Evolutionary conservation across 495 filamentous ascomycete genomes (phyloP).

Genomic region (Neurospora tetrasperma): DNA sequence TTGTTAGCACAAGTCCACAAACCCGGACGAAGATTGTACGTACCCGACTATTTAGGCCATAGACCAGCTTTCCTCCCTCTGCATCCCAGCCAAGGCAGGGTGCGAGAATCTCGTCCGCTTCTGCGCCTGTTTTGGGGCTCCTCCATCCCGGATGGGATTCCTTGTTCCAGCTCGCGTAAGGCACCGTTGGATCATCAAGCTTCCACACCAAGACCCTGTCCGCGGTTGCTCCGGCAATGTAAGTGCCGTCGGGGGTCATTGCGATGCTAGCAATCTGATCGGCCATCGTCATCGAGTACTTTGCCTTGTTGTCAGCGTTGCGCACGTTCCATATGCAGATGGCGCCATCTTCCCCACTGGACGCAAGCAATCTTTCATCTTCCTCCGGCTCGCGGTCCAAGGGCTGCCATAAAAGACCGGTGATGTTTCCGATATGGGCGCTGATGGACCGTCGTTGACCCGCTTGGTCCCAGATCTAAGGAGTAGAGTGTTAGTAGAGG

Average conservation of each 20-base stretch:
- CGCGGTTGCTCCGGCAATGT: slow-evolving; percentile 57
- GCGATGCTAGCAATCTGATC: slow-evolving; percentile 41
- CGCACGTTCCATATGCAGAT: slow-evolving; percentile 60
- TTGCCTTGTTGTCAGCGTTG: slow-evolving; percentile 43
- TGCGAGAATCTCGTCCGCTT: slow-evolving; percentile 34
- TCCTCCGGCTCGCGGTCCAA: slow-evolving; percentile 22
- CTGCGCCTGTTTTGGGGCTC: slow-evolving; percentile 37
- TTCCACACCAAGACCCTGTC: slow-evolving; percentile 64
- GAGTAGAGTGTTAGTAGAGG: neutral
- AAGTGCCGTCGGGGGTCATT: slow-evolving; percentile 64
- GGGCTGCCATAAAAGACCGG: slow-evolving; percentile 44
- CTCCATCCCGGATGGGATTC: slow-evolving; percentile 38
- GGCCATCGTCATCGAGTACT: slow-evolving; percentile 48
- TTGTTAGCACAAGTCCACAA: slow-evolving; percentile 7
- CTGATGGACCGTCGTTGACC: slow-evolving; percentile 35
- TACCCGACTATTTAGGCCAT: slow-evolving; percentile 61
- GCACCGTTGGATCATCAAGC: slow-evolving; percentile 51
- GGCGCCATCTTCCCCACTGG: slow-evolving; percentile 49
- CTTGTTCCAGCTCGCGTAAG: slow-evolving; percentile 53
- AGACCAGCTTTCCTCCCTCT: slow-evolving; percentile 63
- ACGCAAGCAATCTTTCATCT: slow-evolving; percentile 41
- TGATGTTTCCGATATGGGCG: slow-evolving; percentile 40
- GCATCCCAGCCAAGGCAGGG: slow-evolving; percentile 66
- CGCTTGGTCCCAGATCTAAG: slow-evolving; percentile 40
- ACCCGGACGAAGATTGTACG: slow-evolving; percentile 12